Evolutionary conservation across 352 stramenopile species (phyloP).

Genomic region (Phytophthora vignae): DNA sequence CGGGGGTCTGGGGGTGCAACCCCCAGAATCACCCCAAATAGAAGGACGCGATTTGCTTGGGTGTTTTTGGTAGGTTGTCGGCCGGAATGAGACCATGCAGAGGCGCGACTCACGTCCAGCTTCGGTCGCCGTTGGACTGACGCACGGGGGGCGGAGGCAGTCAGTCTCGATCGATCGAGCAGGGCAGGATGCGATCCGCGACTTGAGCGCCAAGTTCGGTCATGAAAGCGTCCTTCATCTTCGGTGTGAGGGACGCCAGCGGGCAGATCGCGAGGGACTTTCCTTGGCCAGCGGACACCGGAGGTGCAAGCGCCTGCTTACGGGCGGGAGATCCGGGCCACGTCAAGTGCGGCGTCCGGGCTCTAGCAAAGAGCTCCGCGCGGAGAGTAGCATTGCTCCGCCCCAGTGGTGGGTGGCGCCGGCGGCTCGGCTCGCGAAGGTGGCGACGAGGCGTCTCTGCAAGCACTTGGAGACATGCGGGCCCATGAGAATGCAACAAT

Average conservation of each 20-base stretch:
- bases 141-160: slow-evolving; percentile 19
- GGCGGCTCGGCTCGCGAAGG: no score
- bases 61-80: no score
- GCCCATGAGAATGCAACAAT: slow-evolving; percentile 21
- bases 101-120: slow-evolving; percentile 26
- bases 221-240: background rate
- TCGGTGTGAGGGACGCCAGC: background rate
- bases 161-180: background rate
- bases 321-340: background rate
- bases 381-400: no score
- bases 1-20: no score
- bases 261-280: slow-evolving; percentile 20
- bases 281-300: slow-evolving; percentile 11
- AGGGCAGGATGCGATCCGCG: background rate
- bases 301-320: slow-evolving; percentile 22
- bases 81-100: slow-evolving; percentile 12
- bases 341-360: slow-evolving; percentile 20
- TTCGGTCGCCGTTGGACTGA: slow-evolving; percentile 11
- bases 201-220: background rate
- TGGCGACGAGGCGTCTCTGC: slow-evolving; percentile 27
- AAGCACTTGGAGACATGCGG: slow-evolving; percentile 36
- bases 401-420: slow-evolving; percentile 29
- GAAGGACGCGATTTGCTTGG: no score
- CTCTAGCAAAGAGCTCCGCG: slow-evolving; percentile 25
- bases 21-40: no score